These are phyloP conservation scores for Gillenia trifoliata DNA, from an alignment of 306 rosid species.

Conservation along the genomic window DNA sequence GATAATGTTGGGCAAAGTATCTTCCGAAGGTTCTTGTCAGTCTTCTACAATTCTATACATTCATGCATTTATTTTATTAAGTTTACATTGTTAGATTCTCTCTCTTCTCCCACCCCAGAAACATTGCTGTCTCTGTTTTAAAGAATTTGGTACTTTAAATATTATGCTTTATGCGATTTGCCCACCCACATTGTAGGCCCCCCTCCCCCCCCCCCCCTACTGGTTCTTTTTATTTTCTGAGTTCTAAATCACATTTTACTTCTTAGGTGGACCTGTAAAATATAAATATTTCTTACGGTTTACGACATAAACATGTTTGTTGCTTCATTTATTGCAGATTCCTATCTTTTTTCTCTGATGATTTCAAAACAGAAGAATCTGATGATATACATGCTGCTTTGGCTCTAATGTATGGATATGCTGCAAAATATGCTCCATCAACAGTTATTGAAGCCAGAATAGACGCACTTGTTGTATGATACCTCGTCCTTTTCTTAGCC, in stretches of 20 bases:
- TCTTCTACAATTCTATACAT: constrained; percentile 25
- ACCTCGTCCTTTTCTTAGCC: constrained; percentile 25
- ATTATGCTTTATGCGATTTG: not conserved
- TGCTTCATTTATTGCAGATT: constrained; percentile 58
- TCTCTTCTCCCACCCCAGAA: not conserved
- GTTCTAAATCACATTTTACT: not conserved
- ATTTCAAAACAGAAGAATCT: constrained; percentile 72
- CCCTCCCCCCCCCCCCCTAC: too few relatives aligned
- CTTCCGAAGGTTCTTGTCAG: constrained; percentile 64
- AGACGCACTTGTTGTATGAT: constrained; percentile 91
- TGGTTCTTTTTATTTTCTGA: not conserved
- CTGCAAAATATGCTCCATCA: constrained; percentile 97
- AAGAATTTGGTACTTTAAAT: not conserved
- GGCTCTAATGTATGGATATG: constrained; percentile 98
- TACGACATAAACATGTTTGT: not conserved
- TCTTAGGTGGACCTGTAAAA: not conserved
- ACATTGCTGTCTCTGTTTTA: not conserved
- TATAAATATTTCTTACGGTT: not conserved
- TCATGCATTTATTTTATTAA: constrained; percentile 12
- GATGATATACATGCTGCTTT: constrained; percentile 98
- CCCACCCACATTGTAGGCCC: too few relatives aligned
- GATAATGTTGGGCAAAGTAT: constrained; percentile 84
- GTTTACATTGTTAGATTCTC: constrained; percentile 5
- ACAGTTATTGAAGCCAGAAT: constrained; percentile 97
- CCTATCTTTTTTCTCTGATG: constrained; percentile 79